phyloP scores from a whole-genome alignment of 306 rosid species.

The Ochetophila trinervis region DNA sequence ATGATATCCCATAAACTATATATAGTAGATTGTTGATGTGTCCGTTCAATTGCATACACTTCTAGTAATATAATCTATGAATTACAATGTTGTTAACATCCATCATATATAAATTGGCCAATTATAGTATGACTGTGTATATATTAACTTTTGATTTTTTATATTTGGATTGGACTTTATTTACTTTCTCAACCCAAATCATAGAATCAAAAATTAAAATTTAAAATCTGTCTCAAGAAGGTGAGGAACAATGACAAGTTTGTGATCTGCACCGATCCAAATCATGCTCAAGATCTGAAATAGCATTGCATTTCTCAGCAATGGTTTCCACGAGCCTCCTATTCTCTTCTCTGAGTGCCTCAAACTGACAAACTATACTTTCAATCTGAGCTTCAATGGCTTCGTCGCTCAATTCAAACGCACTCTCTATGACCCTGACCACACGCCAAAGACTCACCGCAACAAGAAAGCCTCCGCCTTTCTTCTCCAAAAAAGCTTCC shows the following conservation, averaged over 20 bases:
- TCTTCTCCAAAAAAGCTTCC: constrained; percentile 45
- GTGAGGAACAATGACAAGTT: not conserved
- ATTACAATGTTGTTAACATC: no score
- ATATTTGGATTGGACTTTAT: no score
- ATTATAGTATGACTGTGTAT: no score
- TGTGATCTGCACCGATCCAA: constrained; percentile 23
- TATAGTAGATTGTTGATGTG: no score
- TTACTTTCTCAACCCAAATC: no score
- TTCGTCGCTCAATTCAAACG: constrained; percentile 69
- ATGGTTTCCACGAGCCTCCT: constrained; percentile 33
- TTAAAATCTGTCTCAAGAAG: no score
- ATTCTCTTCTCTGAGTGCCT: constrained; percentile 47
- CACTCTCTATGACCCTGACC: constrained; percentile 67
- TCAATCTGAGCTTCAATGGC: constrained; percentile 70
- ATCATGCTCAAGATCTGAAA: constrained; percentile 44
- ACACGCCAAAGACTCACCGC: constrained; percentile 78
- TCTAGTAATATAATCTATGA: no score
- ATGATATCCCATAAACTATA: no score
- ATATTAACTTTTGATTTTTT: no score
- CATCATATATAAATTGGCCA: no score
- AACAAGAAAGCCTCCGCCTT: constrained; percentile 65
- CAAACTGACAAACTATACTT: constrained; percentile 50
- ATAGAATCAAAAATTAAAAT: no score
- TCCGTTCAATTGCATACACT: no score
- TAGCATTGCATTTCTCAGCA: constrained; percentile 35